Evolutionary conservation across 2,329 filamentous ascomycete species (phyloP).

Genomic region (Aspergillus tanneri): DNA sequence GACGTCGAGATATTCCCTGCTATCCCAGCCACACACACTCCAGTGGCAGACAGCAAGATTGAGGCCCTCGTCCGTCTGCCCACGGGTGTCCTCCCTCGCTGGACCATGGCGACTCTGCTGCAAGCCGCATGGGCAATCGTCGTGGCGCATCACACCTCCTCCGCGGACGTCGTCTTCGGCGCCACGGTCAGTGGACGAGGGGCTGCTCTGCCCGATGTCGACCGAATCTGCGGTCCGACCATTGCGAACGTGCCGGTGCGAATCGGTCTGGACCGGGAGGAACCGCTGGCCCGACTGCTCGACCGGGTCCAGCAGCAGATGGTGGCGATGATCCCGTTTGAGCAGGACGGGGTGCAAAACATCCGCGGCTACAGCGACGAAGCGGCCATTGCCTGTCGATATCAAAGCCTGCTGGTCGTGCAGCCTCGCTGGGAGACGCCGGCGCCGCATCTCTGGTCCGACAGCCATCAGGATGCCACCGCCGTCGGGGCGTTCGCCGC

Average conservation of each 20-base stretch:
- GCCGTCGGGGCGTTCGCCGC: no score
- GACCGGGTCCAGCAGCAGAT: background rate
- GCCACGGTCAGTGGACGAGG: slow-evolving; percentile 25
- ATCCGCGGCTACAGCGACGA: background rate
- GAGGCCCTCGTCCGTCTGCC: background rate
- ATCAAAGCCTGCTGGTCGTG: background rate
- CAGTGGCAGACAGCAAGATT: background rate
- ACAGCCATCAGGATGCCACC: no score
- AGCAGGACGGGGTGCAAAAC: background rate
- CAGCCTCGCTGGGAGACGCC: no score
- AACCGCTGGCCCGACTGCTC: background rate
- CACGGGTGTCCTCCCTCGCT: no score
- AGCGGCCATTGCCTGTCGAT: background rate
- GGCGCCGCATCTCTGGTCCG: no score
- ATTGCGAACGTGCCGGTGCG: background rate
- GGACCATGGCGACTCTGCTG: background rate
- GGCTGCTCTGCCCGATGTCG: background rate
- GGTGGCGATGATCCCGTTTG: background rate
- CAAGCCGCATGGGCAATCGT: slow-evolving; percentile 38
- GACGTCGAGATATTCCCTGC: no score
- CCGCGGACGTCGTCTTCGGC: slow-evolving; percentile 43
- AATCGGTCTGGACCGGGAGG: background rate
- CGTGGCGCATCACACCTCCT: slow-evolving; percentile 33
- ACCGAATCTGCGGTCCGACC: background rate
- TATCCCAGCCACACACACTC: background rate